Conservation (phyloP, 1,284 basidiomycete genomes). For the Neonothopanus nambi region DNA sequence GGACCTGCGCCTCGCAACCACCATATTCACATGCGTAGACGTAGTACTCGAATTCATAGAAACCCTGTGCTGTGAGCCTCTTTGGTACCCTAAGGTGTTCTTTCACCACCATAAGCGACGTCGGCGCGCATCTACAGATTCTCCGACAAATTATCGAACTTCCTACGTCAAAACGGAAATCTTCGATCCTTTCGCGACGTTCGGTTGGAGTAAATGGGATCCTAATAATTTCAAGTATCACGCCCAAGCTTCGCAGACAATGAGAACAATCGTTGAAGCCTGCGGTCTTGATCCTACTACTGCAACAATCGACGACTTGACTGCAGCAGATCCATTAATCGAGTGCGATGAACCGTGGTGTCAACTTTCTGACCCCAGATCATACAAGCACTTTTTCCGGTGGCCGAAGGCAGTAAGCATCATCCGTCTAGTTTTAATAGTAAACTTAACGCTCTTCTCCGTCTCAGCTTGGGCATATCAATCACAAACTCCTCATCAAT, state of each 20-base stretch:
- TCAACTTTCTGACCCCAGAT: neutral
- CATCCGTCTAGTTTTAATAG: too few relatives aligned
- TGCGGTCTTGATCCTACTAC: neutral
- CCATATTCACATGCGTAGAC: neutral
- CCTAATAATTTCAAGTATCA: neutral
- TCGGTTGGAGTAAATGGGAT: neutral
- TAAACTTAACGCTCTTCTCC: too few relatives aligned
- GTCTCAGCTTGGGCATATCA: too few relatives aligned
- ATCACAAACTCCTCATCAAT: too few relatives aligned
- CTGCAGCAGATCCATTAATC: neutral
- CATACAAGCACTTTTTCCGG: neutral
- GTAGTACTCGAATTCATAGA: too few relatives aligned
- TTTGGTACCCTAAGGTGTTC: conserved; percentile 1
- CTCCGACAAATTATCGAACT: neutral
- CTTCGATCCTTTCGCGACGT: too few relatives aligned
- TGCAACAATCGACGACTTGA: neutral
- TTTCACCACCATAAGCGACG: neutral
- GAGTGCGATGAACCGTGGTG: too few relatives aligned
- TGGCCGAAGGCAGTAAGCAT: neutral
- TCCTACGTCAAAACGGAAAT: too few relatives aligned
- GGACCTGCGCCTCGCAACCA: neutral
- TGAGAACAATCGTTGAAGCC: neutral
- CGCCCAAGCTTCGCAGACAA: neutral
- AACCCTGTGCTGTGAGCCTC: neutral
- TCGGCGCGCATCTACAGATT: neutral